Percentiles rank a stretch among this genome's conserved stretches.
Evolutionary conservation across 2,329 filamentous ascomycete species (phyloP).

Genomic region (Calonectria naviculata): DNA sequence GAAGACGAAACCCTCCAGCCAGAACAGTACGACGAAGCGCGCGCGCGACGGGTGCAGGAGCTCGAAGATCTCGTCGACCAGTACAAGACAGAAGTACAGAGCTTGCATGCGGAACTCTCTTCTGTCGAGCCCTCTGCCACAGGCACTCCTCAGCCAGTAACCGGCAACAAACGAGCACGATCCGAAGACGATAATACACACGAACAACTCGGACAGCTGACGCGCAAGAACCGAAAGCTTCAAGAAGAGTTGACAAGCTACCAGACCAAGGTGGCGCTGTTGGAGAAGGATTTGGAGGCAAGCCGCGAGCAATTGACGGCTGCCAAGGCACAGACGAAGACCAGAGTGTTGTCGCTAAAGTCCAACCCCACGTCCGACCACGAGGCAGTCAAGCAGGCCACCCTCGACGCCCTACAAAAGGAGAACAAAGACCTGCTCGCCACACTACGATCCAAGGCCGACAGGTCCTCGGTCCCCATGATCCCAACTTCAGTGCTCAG

Average conservation of each 20-base stretch:
- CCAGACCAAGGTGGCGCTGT: slow-evolving; percentile 75
- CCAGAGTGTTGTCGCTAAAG: slow-evolving; percentile 85
- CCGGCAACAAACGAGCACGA: slow-evolving; percentile 73
- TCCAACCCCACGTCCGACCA: slow-evolving; percentile 92
- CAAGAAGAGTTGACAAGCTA: slow-evolving; percentile 80
- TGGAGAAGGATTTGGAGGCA: slow-evolving; percentile 81
- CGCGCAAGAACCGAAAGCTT: slow-evolving; percentile 87
- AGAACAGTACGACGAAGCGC: slow-evolving; percentile 81
- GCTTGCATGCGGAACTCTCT: slow-evolving; percentile 79
- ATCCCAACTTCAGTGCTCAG: slow-evolving; percentile 84
- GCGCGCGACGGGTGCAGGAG: slow-evolving; percentile 78
- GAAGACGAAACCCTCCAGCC: slow-evolving; percentile 91
- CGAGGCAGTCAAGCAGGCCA: slow-evolving; percentile 86
- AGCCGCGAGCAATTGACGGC: slow-evolving; percentile 77
- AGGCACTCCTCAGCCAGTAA: slow-evolving; percentile 50
- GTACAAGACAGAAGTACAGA: slow-evolving; percentile 84
- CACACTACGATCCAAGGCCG: slow-evolving; percentile 67
- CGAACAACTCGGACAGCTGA: slow-evolving; percentile 83
- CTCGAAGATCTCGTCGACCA: slow-evolving; percentile 88
- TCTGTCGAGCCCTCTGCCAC: slow-evolving; percentile 63
- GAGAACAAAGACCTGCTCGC: slow-evolving; percentile 88
- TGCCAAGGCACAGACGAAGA: slow-evolving; percentile 75
- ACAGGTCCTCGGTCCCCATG: slow-evolving; percentile 61
- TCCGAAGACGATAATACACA: slow-evolving; percentile 67
- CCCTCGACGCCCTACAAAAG: slow-evolving; percentile 79